These are phyloP conservation scores for Epichloe brachyelytri DNA, from an alignment of 2,329 filamentous ascomycete species.

Conservation along the genomic window DNA sequence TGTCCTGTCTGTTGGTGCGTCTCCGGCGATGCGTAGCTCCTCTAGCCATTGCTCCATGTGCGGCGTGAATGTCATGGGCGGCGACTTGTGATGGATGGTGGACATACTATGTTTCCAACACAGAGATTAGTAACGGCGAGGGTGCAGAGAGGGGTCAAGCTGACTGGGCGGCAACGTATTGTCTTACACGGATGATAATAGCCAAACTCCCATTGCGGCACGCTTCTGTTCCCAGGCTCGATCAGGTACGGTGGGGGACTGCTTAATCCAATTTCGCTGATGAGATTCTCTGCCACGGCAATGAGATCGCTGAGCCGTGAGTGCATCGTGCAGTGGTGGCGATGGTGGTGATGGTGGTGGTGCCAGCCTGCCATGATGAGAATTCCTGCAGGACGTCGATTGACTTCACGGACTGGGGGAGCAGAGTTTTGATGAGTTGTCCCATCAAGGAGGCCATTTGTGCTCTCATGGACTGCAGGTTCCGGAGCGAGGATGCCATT, in stretches of 20 bases:
- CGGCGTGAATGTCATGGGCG: not conserved
- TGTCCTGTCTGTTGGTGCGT: not conserved
- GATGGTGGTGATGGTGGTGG: too few species aligned
- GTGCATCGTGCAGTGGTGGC: not conserved
- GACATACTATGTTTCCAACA: not conserved
- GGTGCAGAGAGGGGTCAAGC: not conserved
- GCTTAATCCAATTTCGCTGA: not conserved
- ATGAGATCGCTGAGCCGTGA: not conserved
- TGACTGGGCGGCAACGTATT: too few species aligned
- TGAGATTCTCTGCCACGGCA: not conserved
- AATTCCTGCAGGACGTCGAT: not conserved
- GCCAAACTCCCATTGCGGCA: not conserved
- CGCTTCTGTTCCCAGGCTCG: not conserved
- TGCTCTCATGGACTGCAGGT: not conserved
- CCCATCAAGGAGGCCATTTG: not conserved
- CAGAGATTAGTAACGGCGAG: not conserved
- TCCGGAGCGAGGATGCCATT: not conserved
- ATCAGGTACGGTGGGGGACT: not conserved
- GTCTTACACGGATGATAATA: not conserved
- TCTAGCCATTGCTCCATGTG: not conserved
- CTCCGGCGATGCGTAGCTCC: not conserved
- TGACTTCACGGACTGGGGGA: not conserved
- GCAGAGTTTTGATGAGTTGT: not conserved
- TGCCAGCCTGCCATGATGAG: not conserved
- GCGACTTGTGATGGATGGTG: not conserved